Evolutionary conservation across 2,329 filamentous ascomycete genomes (phyloP).

Genomic region (Aspergillus sp.): DNA sequence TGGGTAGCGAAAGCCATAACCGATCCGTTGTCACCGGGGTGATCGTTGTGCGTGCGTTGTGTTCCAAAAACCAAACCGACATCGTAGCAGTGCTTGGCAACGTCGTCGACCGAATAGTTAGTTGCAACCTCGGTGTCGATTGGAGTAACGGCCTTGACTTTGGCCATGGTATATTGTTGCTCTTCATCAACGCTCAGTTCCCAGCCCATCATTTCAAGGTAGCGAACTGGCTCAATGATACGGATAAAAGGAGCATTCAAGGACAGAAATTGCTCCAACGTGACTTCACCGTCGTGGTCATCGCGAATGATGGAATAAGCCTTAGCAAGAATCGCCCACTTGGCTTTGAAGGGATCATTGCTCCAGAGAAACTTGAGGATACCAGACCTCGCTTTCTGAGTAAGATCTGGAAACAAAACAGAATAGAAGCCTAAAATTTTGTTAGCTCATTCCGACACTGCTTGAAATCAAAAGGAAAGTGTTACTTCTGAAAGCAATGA

Average conservation of each 20-base stretch:
- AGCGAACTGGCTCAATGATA: conserved; percentile 37
- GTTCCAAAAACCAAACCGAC: conserved; percentile 18
- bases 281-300: conserved; percentile 38
- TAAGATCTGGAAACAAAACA: conserved; percentile 35
- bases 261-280: conserved; percentile 40
- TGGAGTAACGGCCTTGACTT: conserved; percentile 8
- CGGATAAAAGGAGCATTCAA: conserved; percentile 40
- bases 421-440: conserved; percentile 38
- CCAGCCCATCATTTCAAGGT: conserved; percentile 43
- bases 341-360: conserved; percentile 41
- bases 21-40: conserved; percentile 7
- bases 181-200: conserved; percentile 24
- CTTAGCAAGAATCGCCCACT: conserved; percentile 47
- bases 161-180: conserved; percentile 15
- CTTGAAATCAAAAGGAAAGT: neutral
- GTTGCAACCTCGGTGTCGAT: conserved; percentile 16
- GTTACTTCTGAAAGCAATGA: conserved; percentile 31
- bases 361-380: conserved; percentile 43
- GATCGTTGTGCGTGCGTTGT: conserved; percentile 4
- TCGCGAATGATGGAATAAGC: conserved; percentile 48
- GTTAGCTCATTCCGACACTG: conserved; percentile 7
- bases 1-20: conserved; percentile 20
- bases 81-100: conserved; percentile 23
- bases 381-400: conserved; percentile 46
- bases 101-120: conserved; percentile 23